Evolutionary conservation across 345 rosid genomes (phyloP), one percentile per base, ranked within the genome.

Genomic region (Lepidium sativum): DNA sequence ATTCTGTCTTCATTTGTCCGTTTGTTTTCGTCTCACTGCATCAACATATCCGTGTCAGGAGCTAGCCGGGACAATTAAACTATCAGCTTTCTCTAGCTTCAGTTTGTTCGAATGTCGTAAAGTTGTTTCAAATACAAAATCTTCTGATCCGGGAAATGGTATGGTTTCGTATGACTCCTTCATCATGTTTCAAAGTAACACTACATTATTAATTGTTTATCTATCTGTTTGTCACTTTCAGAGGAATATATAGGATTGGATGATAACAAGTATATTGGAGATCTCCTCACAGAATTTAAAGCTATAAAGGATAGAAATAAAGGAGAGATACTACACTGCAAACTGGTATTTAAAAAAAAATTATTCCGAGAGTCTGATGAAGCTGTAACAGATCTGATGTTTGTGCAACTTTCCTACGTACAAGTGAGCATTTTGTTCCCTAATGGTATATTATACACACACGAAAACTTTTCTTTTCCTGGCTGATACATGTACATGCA

Each of bases 281-380:
- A 94, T 75, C 78, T 94, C 63, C 84, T 90, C 32, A 81, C 91
- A 44, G 99, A 94, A 72, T 85, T 94, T 74, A 94, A 90, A 82
- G 96, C 89, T 61, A 82, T 91, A 51, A 94, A 94, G 60, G 96
- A 94, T 60, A 77, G 92, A 76, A 90, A 95, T 60, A 94, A 94
- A 82, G 99, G 96, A 74, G 97, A 94, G 76, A 86, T 94, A 63
- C 77, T 94, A 75, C 97, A 94, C 41, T 90, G 97, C 82, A 94
- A 90, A 63, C 63, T 94, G 54, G 85, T 78, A 49, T 94, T 94
- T 44, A 90, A 94, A 65, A 94, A 94, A 72, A 94, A 86, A 75
- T 70, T 94, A 51, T 94, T 94, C 75, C 89, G 99, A 39, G 99
- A 90, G 76, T 85, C 99, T 27, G 99, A 94, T 81, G 99, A 94